These are phyloP conservation scores for Daldinia childiae DNA, from an alignment of 495 filamentous ascomycete species.

Conservation along the genomic window DNA sequence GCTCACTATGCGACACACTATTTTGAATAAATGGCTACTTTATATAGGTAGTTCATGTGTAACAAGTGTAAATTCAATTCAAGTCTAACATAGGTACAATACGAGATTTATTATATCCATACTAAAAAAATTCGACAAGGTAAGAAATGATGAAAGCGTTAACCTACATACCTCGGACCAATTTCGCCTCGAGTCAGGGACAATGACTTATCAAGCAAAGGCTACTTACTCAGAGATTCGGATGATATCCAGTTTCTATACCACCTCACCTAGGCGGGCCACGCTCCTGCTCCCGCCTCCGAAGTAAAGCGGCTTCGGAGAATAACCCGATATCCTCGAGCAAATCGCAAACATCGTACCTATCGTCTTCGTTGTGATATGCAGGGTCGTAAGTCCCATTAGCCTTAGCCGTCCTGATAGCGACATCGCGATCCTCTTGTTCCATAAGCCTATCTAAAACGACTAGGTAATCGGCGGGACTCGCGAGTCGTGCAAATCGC, in stretches of 20 bases:
- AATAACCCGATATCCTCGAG: conserved; percentile 41
- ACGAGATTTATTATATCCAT: not conserved
- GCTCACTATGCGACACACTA: no score
- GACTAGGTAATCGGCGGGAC: not conserved
- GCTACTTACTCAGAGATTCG: not conserved
- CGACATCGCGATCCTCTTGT: conserved; percentile 25
- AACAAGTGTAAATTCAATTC: not conserved
- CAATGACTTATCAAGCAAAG: not conserved
- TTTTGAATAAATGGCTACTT: no score
- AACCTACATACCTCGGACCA: not conserved
- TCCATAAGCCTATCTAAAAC: conserved; percentile 13
- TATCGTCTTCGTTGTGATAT: not conserved
- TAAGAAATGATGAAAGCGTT: not conserved
- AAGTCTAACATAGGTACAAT: not conserved
- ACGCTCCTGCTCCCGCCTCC: conserved; percentile 9
- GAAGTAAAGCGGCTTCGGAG: conserved; percentile 29
- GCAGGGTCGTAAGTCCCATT: not conserved
- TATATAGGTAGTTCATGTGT: no score
- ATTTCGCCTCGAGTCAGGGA: not conserved
- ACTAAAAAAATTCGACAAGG: not conserved
- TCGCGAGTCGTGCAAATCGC: conserved; percentile 31
- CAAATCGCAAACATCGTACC: conserved; percentile 42
- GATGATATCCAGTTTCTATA: not conserved
- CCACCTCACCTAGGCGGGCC: conserved; percentile 15
- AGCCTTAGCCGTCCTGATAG: not conserved